These are phyloP conservation scores for Tardiomyces blankii DNA, from an alignment of 1,139 yeast species.

Conservation along the genomic window DNA sequence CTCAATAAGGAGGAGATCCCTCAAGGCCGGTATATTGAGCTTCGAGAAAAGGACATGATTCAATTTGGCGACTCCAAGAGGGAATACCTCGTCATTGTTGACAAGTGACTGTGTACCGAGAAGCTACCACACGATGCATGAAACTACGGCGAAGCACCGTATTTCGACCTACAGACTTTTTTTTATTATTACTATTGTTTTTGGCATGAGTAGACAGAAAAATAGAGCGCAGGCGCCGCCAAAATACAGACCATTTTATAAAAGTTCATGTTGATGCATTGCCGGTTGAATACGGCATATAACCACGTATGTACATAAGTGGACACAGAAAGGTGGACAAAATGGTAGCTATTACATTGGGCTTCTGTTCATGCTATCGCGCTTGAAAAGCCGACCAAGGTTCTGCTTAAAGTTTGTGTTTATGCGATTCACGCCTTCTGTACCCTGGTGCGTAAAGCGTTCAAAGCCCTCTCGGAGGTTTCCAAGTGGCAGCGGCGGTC, in stretches of 20 bases:
- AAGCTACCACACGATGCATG: background rate
- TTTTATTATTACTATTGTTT: background rate
- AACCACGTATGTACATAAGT: conserved; percentile 35
- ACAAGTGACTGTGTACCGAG: background rate
- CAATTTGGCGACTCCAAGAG: conserved; percentile 32
- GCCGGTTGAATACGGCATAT: conserved; percentile 39
- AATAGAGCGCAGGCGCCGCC: background rate
- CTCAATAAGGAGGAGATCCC: conserved; percentile 39
- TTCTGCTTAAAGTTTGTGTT: conserved; percentile 44
- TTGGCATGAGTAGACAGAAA: background rate
- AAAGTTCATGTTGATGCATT: conserved; percentile 70
- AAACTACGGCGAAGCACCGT: background rate
- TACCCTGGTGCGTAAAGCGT: conserved; percentile 35
- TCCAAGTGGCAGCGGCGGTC: conserved; percentile 31
- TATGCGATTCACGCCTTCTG: conserved; percentile 36
- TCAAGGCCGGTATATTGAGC: conserved; percentile 35
- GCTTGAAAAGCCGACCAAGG: conserved; percentile 48
- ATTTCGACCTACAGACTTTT: background rate
- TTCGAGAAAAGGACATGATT: conserved; percentile 37
- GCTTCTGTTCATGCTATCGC: conserved; percentile 21
- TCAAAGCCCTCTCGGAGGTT: conserved; percentile 45
- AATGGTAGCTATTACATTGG: conserved; percentile 37
- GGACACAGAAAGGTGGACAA: conserved; percentile 87
- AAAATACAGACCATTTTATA: conserved; percentile 40
- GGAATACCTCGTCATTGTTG: conserved; percentile 23